Percentiles rank a stretch among this genome's conserved stretches.
These are phyloP conservation scores for Alternaria alternata DNA, from an alignment of 2,329 filamentous ascomycete genomes.

Conservation along the genomic window DNA sequence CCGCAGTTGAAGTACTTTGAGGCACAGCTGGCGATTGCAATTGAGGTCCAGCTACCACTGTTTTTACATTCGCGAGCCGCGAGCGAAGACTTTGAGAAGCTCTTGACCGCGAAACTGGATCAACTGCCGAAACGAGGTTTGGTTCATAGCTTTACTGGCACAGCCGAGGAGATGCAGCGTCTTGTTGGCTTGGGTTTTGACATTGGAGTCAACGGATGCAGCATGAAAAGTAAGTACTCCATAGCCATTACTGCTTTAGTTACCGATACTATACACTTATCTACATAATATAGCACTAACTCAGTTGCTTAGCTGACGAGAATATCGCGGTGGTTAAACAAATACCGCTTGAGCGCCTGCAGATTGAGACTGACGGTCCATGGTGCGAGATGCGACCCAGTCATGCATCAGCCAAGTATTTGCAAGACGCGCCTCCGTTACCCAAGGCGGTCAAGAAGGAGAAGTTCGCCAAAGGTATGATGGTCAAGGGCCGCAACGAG, in stretches of 20 bases:
- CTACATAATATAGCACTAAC: background rate
- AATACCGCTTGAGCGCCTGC: constrained; percentile 79
- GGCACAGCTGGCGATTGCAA: constrained; percentile 80
- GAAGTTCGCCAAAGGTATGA: constrained; percentile 84
- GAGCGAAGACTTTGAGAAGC: constrained; percentile 74
- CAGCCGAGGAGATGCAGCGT: constrained; percentile 81
- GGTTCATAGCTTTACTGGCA: constrained; percentile 95
- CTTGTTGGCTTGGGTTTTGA: constrained; percentile 83
- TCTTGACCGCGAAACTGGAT: constrained; percentile 71
- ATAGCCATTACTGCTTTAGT: constrained; percentile 3
- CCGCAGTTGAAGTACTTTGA: constrained; percentile 87
- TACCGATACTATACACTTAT: background rate
- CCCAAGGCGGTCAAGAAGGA: constrained; percentile 95
- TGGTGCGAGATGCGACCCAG: constrained; percentile 94
- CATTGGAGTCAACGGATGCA: constrained; percentile 96
- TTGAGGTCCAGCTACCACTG: constrained; percentile 79
- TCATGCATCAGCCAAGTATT: constrained; percentile 82
- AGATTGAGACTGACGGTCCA: constrained; percentile 96
- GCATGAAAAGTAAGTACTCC: constrained; percentile 73
- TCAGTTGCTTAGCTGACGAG: constrained; percentile 54
- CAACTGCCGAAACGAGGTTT: constrained; percentile 77
- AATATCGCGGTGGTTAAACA: constrained; percentile 85
- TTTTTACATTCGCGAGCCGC: constrained; percentile 94
- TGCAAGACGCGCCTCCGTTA: constrained; percentile 72
- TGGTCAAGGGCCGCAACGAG: constrained; percentile 96